These are phyloP conservation scores for Thelonectria discophora DNA, from an alignment of 2,329 filamentous ascomycete species.

Conservation along the genomic window DNA sequence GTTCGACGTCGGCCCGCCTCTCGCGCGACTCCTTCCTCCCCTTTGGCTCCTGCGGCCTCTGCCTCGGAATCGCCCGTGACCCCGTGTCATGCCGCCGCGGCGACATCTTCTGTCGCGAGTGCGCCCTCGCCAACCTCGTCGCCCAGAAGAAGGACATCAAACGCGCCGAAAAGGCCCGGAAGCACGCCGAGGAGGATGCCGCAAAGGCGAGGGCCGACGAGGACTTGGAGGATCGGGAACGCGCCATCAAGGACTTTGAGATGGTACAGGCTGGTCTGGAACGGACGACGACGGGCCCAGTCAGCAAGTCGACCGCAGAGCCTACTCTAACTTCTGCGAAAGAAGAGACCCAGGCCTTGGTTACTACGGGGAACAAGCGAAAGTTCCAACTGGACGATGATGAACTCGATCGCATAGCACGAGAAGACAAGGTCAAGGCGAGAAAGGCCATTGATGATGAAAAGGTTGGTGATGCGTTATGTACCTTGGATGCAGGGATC, in stretches of 20 bases:
- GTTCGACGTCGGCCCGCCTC: constrained; percentile 82
- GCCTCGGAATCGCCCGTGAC: constrained; percentile 80
- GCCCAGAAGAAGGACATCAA: constrained; percentile 93
- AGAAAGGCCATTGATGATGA: constrained; percentile 77
- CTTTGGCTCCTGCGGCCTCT: constrained; percentile 89
- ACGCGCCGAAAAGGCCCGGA: constrained; percentile 73
- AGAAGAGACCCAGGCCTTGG: constrained; percentile 15
- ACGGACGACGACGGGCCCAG: constrained; percentile 48
- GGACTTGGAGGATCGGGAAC: constrained; percentile 74
- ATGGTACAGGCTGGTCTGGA: constrained; percentile 77
- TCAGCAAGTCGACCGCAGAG: constrained; percentile 46
- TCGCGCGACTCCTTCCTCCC: constrained; percentile 90
- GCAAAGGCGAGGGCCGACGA: constrained; percentile 67
- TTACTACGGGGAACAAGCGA: constrained; percentile 62
- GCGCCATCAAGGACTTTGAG: constrained; percentile 85
- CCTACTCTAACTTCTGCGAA: constrained; percentile 27
- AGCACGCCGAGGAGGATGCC: constrained; percentile 68
- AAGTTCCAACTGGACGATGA: constrained; percentile 80
- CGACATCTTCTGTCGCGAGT: constrained; percentile 95
- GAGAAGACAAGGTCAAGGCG: constrained; percentile 74
- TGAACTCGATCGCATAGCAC: constrained; percentile 75
- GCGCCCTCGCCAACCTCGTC: constrained; percentile 89
- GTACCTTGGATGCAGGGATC: neutral
- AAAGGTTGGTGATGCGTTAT: constrained; percentile 58
- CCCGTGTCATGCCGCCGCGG: constrained; percentile 86